phyloP scores from a whole-genome alignment of 1,139 yeast genomes.

The Pichia sp. region DNA sequence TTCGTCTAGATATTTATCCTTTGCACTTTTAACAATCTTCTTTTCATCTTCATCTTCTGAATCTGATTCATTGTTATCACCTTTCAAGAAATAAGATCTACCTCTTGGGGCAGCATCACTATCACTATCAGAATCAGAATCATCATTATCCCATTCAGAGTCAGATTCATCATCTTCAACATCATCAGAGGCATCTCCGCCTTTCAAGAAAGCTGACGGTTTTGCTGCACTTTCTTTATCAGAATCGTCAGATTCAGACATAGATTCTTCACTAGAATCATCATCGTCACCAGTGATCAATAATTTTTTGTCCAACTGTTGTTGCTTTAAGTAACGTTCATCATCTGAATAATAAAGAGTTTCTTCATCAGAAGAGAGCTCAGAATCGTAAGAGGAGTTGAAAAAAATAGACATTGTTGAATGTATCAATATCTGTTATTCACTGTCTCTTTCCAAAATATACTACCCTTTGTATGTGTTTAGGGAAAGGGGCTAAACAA shows the following conservation, averaged over 20 bases:
- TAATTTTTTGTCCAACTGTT: slow-evolving; percentile 3
- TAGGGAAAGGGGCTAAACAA: no score
- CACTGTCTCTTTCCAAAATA: neutral
- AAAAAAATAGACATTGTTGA: slow-evolving; percentile 65
- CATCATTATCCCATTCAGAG: slow-evolving; percentile 31
- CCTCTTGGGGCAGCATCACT: slow-evolving; percentile 36
- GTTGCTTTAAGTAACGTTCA: slow-evolving; percentile 38
- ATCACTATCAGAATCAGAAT: slow-evolving; percentile 32
- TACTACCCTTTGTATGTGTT: neutral
- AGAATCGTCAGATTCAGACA: slow-evolving; percentile 22
- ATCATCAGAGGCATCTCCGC: slow-evolving; percentile 31
- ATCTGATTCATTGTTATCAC: slow-evolving; percentile 46
- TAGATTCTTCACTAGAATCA: slow-evolving; percentile 28
- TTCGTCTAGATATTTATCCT: slow-evolving; percentile 87
- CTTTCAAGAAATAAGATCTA: slow-evolving; percentile 52
- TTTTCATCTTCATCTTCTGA: slow-evolving; percentile 53
- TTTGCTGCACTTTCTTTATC: slow-evolving; percentile 32
- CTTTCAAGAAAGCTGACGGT: slow-evolving; percentile 16
- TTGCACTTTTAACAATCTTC: slow-evolving; percentile 87
- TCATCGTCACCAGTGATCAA: slow-evolving; percentile 20
- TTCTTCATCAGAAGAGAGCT: slow-evolving; percentile 70
- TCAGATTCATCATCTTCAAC: slow-evolving; percentile 37
- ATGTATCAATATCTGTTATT: neutral
- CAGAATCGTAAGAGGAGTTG: slow-evolving; percentile 51
- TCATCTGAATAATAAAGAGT: slow-evolving; percentile 65